Evolutionary conservation across 805 yeast genomes (phyloP).

Genomic region (Wickerhamiella hasegawae): DNA sequence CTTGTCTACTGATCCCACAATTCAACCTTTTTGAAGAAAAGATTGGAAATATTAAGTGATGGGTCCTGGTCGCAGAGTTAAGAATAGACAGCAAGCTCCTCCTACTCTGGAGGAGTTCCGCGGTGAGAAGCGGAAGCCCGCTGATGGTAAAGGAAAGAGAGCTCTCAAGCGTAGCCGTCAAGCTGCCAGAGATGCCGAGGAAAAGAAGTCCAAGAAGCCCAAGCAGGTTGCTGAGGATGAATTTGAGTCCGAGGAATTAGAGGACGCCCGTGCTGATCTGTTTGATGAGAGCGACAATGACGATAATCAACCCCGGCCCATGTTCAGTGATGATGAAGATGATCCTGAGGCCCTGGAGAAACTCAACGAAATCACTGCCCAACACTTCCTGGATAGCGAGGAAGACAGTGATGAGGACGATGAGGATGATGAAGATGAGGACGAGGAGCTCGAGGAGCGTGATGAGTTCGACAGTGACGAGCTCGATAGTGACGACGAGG

Average conservation of each 20-base stretch:
- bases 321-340: slow-evolving; percentile 63
- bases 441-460: slow-evolving; percentile 6
- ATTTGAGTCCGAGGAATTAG: slow-evolving; percentile 40
- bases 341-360: slow-evolving; percentile 35
- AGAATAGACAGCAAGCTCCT: slow-evolving; percentile 85
- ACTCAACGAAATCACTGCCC: slow-evolving; percentile 17
- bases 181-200: slow-evolving; percentile 13
- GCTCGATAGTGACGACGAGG: slow-evolving; percentile 11
- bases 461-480: slow-evolving; percentile 11
- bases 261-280: slow-evolving; percentile 31
- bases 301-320: slow-evolving; percentile 35
- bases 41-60: not conserved
- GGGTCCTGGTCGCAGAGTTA: slow-evolving; percentile 45
- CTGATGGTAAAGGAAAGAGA: slow-evolving; percentile 13
- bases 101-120: slow-evolving; percentile 75
- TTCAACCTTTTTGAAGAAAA: not conserved
- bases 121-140: slow-evolving; percentile 16
- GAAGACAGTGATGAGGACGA: slow-evolving; percentile 10
- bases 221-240: slow-evolving; percentile 54
- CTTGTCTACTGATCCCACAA: too few relatives aligned
- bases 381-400: slow-evolving; percentile 13
- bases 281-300: slow-evolving; percentile 52
- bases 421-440: slow-evolving; percentile 6
- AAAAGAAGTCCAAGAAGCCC: slow-evolving; percentile 36
- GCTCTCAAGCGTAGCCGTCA: slow-evolving; percentile 17